Conservation (phyloP, 805 yeast genomes). For the Wickerhamomyces chaumierensis region DNA sequence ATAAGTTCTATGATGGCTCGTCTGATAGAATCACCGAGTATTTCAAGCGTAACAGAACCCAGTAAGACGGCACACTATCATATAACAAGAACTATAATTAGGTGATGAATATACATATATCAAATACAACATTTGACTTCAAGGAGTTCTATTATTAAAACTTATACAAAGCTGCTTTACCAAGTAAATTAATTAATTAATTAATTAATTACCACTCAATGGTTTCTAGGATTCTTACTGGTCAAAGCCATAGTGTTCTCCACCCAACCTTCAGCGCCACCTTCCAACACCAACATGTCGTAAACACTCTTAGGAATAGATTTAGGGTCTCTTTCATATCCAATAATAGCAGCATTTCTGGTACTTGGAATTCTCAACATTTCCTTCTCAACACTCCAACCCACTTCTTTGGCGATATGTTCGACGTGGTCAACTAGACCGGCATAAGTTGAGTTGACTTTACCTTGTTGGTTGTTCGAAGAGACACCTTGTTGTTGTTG, state of each 20-base stretch:
- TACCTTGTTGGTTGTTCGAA: conserved; percentile 12
- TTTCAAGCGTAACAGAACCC: conserved; percentile 19
- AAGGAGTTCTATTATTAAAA: no score
- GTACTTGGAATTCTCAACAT: conserved; percentile 91
- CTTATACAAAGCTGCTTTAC: background rate
- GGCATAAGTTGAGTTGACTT: conserved; percentile 57
- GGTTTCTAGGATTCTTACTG: conserved; percentile 63
- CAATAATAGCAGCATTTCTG: conserved; percentile 82
- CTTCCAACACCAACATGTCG: conserved; percentile 61
- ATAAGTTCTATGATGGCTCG: conserved; percentile 31
- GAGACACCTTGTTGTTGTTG: conserved; percentile 1
- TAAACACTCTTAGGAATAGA: conserved; percentile 27
- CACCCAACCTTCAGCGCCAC: conserved; percentile 89
- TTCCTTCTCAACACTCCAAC: conserved; percentile 82
- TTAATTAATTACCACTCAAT: no score
- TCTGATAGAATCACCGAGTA: conserved; percentile 31
- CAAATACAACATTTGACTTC: no score
- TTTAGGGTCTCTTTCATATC: conserved; percentile 32
- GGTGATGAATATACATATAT: no score
- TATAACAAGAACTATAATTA: no score
- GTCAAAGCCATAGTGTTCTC: conserved; percentile 65
- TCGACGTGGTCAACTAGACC: conserved; percentile 81
- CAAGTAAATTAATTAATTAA: no score
- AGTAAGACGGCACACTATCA: no score
- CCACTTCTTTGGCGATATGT: conserved; percentile 50